These are phyloP conservation scores for Sparassis latifolia DNA, from an alignment of 1,284 basidiomycete genomes.

Conservation along the genomic window DNA sequence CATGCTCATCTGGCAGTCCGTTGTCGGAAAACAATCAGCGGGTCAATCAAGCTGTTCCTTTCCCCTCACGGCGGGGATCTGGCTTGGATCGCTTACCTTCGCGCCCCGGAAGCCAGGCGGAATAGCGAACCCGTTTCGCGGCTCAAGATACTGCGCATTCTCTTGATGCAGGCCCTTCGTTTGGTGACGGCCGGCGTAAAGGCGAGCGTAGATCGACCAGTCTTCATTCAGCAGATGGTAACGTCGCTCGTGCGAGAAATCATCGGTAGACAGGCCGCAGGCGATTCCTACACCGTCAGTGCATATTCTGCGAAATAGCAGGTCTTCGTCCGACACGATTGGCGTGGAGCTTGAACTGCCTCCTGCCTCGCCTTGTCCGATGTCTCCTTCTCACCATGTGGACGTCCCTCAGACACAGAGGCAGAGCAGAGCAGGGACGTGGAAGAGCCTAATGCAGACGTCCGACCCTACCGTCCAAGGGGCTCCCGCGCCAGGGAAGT, in stretches of 20 bases:
- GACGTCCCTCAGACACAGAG: conserved; percentile 70
- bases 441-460: conserved; percentile 13
- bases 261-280: conserved; percentile 19
- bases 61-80: conserved; percentile 17
- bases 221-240: conserved; percentile 16
- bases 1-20: conserved; percentile 20
- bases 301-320: conserved; percentile 10
- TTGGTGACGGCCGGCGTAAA: neutral
- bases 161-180: neutral
- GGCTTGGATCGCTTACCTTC: conserved; percentile 20
- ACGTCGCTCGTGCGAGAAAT: conserved; percentile 15
- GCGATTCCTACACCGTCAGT: conserved; percentile 12
- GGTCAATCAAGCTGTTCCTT: conserved; percentile 4
- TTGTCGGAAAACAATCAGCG: conserved; percentile 3
- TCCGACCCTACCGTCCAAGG: conserved; percentile 50
- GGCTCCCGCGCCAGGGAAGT: conserved; percentile 15
- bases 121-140: conserved; percentile 3
- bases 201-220: conserved; percentile 14
- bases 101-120: conserved; percentile 20
- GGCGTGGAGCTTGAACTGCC: conserved; percentile 18
- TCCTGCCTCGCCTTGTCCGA: conserved; percentile 29
- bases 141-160: neutral
- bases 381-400: conserved; percentile 51
- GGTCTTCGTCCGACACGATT: conserved; percentile 5
- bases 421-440: conserved; percentile 34